Percentiles rank a stretch among this genome's conserved stretches.
Evolutionary conservation across 208 protist genomes (phyloP).

Genomic region (Leishmania major): DNA sequence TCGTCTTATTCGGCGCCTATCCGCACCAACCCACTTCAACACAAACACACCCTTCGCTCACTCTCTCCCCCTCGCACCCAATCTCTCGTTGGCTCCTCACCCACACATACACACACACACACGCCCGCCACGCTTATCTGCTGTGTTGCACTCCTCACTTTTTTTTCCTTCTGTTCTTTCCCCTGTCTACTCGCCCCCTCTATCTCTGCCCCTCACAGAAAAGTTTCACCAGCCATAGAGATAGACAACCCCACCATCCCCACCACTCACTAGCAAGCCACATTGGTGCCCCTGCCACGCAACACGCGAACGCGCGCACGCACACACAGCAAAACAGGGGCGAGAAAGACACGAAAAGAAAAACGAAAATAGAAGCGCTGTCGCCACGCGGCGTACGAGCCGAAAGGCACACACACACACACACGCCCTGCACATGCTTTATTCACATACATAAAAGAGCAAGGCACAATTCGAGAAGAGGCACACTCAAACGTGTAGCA

Average conservation of each 20-base stretch:
- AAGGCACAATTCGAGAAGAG: not conserved
- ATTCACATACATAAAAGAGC: not conserved
- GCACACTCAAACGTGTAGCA: not conserved
- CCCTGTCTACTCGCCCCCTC: not conserved
- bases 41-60: constrained; percentile 11
- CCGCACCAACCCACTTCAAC: constrained; percentile 1
- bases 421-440: not conserved
- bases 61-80: not conserved
- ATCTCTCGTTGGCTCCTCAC: not conserved
- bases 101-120: not conserved
- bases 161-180: not conserved
- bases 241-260: not conserved
- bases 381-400: not conserved
- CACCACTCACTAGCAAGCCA: not conserved
- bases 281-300: not conserved
- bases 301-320: not conserved
- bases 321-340: not conserved
- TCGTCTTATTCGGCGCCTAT: not conserved
- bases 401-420: not conserved
- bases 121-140: not conserved
- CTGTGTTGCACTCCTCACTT: not conserved
- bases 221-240: constrained; percentile 3
- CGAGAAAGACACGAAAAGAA: not conserved
- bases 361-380: not conserved
- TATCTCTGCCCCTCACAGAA: constrained; percentile 1